These are phyloP conservation scores for Delonix regia DNA, from an alignment of 306 rosid species.

Conservation along the genomic window DNA sequence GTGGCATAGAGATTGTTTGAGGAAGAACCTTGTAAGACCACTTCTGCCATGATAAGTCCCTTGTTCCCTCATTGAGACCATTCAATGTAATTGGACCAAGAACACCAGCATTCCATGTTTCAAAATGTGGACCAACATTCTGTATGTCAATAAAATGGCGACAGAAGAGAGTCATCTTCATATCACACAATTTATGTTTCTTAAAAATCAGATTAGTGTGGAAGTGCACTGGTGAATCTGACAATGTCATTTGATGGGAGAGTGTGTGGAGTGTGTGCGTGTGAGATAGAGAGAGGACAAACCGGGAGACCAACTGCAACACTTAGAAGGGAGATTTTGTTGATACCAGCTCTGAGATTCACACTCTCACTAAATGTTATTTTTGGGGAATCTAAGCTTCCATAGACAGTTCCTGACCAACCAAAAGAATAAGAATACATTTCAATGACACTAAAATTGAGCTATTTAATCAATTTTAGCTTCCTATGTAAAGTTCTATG, in stretches of 20 bases:
- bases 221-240: slow-evolving; percentile 23
- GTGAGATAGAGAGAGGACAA: slow-evolving; percentile 45
- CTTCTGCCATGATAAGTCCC: slow-evolving; percentile 98
- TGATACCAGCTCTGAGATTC: slow-evolving; percentile 80
- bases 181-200: slow-evolving; percentile 6
- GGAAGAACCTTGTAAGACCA: slow-evolving; percentile 92
- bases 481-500: slow-evolving; percentile 1
- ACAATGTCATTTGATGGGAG: neutral
- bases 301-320: slow-evolving; percentile 99
- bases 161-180: slow-evolving; percentile 28
- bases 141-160: slow-evolving; percentile 42
- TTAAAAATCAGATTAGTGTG: slow-evolving; percentile 12
- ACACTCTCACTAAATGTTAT: slow-evolving; percentile 73
- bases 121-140: slow-evolving; percentile 98
- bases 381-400: slow-evolving; percentile 87
- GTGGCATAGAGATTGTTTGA: neutral
- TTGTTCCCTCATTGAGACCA: slow-evolving; percentile 90
- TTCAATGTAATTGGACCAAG: slow-evolving; percentile 83
- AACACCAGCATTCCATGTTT: slow-evolving; percentile 96
- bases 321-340: slow-evolving; percentile 86
- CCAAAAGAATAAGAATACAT: slow-evolving; percentile 29
- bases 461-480: slow-evolving; percentile 25
- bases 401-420: slow-evolving; percentile 77
- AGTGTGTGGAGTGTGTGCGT: neutral
- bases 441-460: slow-evolving; percentile 22